phyloP scores from a whole-genome alignment of 345 rosid genomes.

The Angophora floribunda region DNA sequence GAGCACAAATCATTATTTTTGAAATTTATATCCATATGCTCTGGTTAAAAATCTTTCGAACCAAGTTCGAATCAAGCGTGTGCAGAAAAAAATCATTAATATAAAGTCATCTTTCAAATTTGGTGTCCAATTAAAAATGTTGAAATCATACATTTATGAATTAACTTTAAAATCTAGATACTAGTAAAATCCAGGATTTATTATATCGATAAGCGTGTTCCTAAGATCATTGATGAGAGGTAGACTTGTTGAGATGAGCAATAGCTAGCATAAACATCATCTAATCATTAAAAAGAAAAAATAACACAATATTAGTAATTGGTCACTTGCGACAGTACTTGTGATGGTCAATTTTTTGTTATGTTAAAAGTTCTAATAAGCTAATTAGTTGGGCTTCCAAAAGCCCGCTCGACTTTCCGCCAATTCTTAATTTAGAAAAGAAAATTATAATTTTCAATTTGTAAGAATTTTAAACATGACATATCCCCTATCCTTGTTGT shows the following conservation, averaged over 20 bases:
- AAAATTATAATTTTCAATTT: too few species aligned
- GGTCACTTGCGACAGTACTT: background rate
- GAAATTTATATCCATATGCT: background rate
- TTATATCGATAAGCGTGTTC: background rate
- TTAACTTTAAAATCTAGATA: background rate
- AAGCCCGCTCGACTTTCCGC: background rate
- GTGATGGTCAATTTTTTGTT: too few species aligned
- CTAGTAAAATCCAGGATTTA: too few species aligned
- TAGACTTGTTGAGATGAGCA: background rate
- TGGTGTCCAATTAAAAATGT: background rate
- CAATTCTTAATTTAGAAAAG: too few species aligned
- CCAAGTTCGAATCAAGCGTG: background rate
- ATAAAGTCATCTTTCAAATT: background rate
- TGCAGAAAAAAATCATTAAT: too few species aligned
- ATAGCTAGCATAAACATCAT: too few species aligned
- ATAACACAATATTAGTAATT: too few species aligned
- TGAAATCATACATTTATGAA: background rate
- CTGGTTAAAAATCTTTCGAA: background rate
- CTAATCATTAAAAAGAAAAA: background rate
- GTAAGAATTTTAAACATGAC: background rate
- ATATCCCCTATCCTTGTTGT: background rate
- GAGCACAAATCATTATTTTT: background rate
- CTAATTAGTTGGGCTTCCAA: background rate
- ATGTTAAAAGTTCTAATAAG: background rate
- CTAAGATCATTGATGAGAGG: too few species aligned